A percentile compares a stretch with the other conserved stretches of the same genome.
Evolutionary conservation across 139 green algal genomes (phyloP).

Genomic region (Haematococcus lacustris): DNA sequence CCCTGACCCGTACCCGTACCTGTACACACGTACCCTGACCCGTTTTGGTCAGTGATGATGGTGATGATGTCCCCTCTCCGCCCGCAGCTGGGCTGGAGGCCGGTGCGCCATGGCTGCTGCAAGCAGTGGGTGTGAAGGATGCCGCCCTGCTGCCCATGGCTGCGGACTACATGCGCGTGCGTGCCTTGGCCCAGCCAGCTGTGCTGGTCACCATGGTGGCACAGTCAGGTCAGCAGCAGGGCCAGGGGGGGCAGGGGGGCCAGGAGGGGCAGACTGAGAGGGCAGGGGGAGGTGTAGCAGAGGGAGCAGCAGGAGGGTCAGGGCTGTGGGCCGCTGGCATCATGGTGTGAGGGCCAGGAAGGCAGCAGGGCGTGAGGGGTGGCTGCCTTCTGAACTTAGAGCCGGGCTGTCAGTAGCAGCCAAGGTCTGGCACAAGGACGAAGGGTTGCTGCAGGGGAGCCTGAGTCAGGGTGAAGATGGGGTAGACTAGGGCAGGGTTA

Average conservation of each 20-base stretch:
- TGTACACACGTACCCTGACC: too few relatives aligned
- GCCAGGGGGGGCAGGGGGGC: too few relatives aligned
- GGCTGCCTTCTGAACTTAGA: too few relatives aligned
- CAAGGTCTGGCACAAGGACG: too few relatives aligned
- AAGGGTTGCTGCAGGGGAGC: background rate
- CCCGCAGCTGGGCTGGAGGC: background rate
- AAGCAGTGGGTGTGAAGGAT: constrained; percentile 30
- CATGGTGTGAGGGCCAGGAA: background rate
- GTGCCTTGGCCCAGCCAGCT: constrained; percentile 61
- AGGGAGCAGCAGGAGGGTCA: background rate
- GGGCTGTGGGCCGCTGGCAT: background rate
- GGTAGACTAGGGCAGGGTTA: background rate
- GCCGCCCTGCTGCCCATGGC: constrained; percentile 38
- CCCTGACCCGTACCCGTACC: too few relatives aligned
- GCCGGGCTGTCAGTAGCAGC: too few relatives aligned
- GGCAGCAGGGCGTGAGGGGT: too few relatives aligned
- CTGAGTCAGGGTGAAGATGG: background rate
- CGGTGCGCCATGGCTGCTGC: too few relatives aligned
- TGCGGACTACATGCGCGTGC: constrained; percentile 60
- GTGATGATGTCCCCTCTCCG: too few relatives aligned
- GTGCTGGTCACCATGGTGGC: constrained; percentile 58
- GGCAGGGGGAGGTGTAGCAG: background rate
- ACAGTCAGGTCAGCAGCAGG: constrained; percentile 17
- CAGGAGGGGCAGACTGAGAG: background rate
- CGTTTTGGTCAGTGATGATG: too few relatives aligned